Percentiles rank a stretch among this genome's conserved stretches.
Conservation (phyloP, 2,329 filamentous ascomycete species). For the Hypoxylon rubiginosum region DNA sequence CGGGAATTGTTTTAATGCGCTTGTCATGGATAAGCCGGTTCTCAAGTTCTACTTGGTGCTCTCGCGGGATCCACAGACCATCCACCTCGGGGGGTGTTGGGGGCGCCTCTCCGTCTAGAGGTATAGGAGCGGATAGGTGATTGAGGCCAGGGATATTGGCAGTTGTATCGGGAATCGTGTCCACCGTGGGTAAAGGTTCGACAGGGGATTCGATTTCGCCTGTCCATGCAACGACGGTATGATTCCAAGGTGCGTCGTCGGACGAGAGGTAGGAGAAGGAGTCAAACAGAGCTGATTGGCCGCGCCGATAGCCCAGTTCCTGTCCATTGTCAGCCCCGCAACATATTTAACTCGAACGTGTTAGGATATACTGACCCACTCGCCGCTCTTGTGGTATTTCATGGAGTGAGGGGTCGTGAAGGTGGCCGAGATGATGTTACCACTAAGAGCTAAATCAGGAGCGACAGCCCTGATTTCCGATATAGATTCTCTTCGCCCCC, state of each 20-base stretch:
- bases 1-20: constrained; percentile 83
- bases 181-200: constrained; percentile 61
- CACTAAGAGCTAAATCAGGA: constrained; percentile 70
- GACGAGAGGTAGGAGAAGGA: constrained; percentile 90
- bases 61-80: constrained; percentile 76
- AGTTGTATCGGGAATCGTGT: constrained; percentile 63
- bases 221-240: constrained; percentile 94
- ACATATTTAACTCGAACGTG: not conserved
- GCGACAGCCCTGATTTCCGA: constrained; percentile 68
- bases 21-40: constrained; percentile 78
- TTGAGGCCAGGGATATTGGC: constrained; percentile 71
- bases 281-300: constrained; percentile 92
- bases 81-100: constrained; percentile 73
- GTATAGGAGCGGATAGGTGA: constrained; percentile 83
- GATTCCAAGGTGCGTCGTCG: constrained; percentile 86
- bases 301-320: constrained; percentile 82
- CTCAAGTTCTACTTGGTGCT: constrained; percentile 81
- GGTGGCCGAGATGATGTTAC: constrained; percentile 76
- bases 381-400: constrained; percentile 68
- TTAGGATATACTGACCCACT: constrained; percentile 68
- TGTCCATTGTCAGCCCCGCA: constrained; percentile 53
- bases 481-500: constrained; percentile 65
- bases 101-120: constrained; percentile 73
- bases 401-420: constrained; percentile 74
- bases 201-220: constrained; percentile 78